These are phyloP conservation scores for Hanseniaspora occidentalis DNA, from an alignment of 805 yeast genomes.

Conservation along the genomic window DNA sequence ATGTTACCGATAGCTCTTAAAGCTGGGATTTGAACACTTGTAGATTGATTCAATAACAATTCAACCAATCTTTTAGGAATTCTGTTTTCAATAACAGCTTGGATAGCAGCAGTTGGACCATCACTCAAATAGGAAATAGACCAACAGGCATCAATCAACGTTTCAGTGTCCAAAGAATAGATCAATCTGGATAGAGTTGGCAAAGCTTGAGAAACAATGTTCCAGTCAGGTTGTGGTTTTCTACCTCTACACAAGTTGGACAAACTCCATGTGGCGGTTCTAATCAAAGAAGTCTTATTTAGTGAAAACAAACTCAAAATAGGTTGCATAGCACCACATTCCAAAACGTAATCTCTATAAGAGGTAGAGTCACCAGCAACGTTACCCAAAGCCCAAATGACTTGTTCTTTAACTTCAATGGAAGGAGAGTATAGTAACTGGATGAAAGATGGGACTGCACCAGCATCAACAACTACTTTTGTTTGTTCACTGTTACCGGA, in stretches of 20 bases:
- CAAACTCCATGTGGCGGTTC: constrained; percentile 98
- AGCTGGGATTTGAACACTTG: constrained; percentile 91
- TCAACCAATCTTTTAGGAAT: constrained; percentile 92
- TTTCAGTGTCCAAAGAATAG: constrained; percentile 83
- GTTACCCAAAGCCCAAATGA: constrained; percentile 98
- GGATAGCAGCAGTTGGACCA: constrained; percentile 86
- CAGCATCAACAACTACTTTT: constrained; percentile 77
- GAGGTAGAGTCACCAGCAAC: constrained; percentile 94
- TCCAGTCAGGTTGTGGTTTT: constrained; percentile 94
- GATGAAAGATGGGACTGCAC: constrained; percentile 89
- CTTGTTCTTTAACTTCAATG: constrained; percentile 92
- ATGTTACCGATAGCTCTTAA: constrained; percentile 95
- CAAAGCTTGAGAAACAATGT: constrained; percentile 68
- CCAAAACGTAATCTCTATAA: constrained; percentile 80
- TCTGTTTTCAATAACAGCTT: constrained; percentile 92
- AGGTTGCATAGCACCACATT: constrained; percentile 81
- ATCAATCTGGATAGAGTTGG: constrained; percentile 88
- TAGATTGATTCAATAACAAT: constrained; percentile 69
- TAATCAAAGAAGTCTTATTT: constrained; percentile 75
- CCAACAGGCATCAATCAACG: constrained; percentile 97
- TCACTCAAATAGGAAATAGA: constrained; percentile 91
- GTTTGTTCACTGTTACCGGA: constrained; percentile 90
- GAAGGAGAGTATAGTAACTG: constrained; percentile 68
- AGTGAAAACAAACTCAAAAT: constrained; percentile 66
- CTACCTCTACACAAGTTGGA: constrained; percentile 95